phyloP scores from a whole-genome alignment of 176 grass and related monocot genomes.

The Paspalum notatum region DNA sequence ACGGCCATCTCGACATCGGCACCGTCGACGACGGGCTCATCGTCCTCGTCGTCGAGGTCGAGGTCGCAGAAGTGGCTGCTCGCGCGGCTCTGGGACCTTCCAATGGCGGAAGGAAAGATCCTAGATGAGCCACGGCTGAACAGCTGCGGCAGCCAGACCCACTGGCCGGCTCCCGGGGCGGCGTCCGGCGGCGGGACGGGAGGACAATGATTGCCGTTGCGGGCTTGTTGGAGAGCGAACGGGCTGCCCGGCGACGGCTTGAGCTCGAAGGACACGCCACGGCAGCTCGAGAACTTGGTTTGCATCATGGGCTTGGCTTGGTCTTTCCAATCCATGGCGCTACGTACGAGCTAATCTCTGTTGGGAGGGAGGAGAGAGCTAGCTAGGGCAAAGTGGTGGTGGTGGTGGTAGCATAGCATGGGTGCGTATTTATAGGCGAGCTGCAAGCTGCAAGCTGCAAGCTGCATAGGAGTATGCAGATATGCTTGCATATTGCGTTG shows the following conservation, averaged over 20 bases:
- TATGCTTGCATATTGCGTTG: neutral
- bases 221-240: neutral
- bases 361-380: neutral
- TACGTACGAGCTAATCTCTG: neutral
- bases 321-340: constrained; percentile 33
- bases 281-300: constrained; percentile 66
- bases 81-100: constrained; percentile 28
- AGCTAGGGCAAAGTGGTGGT: constrained; percentile 8
- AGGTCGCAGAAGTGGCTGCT: constrained; percentile 85
- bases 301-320: constrained; percentile 2
- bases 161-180: constrained; percentile 34
- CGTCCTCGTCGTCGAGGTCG: constrained; percentile 17
- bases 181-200: neutral
- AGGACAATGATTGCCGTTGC: neutral
- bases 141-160: constrained; percentile 46
- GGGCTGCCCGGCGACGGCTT: constrained; percentile 38
- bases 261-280: constrained; percentile 65
- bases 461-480: neutral
- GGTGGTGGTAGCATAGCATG: too few species aligned
- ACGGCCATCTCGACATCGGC: constrained; percentile 43
- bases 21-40: neutral
- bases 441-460: neutral
- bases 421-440: constrained; percentile 14
- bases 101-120: constrained; percentile 9
- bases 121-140: constrained; percentile 24